Conservation (phyloP, 176 grass and related monocot species). For the Chloris gayana region DNA sequence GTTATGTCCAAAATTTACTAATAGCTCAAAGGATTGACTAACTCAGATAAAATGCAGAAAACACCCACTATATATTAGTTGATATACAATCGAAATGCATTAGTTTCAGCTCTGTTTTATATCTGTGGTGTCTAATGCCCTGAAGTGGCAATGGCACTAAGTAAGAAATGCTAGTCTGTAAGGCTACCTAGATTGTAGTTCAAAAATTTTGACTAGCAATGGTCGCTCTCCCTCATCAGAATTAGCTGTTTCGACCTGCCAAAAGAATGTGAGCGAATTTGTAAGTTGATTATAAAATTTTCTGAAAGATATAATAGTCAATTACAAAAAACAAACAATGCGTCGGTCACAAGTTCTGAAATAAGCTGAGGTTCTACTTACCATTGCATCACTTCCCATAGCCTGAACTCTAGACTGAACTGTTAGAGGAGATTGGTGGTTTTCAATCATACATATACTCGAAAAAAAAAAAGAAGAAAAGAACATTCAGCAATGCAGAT, state of each 20-base stretch:
- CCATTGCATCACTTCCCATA: constrained; percentile 41
- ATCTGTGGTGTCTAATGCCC: not conserved
- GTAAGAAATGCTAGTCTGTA: not conserved
- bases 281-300: not conserved
- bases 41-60: constrained; percentile 10
- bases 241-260: constrained; percentile 56
- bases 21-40: not conserved
- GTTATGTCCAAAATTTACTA: not conserved
- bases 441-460: constrained; percentile 15
- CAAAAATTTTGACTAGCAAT: constrained; percentile 81
- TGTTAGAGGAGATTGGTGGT: constrained; percentile 44
- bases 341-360: not conserved
- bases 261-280: constrained; percentile 30
- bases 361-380: constrained; percentile 43
- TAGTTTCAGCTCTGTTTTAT: too few species aligned
- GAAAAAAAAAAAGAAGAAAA: not conserved
- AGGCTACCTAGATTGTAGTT: constrained; percentile 85
- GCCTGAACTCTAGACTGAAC: constrained; percentile 40
- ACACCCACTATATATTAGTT: not conserved
- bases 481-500: constrained; percentile 12
- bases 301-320: not conserved
- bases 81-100: not conserved
- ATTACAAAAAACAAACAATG: constrained; percentile 4
- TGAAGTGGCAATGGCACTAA: not conserved
- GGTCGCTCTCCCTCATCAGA: constrained; percentile 68